A percentile compares a stretch with the other conserved stretches of the same genome.
Conservation (phyloP, 2,329 filamentous ascomycete species). For the Pyricularia pennisetigena region DNA sequence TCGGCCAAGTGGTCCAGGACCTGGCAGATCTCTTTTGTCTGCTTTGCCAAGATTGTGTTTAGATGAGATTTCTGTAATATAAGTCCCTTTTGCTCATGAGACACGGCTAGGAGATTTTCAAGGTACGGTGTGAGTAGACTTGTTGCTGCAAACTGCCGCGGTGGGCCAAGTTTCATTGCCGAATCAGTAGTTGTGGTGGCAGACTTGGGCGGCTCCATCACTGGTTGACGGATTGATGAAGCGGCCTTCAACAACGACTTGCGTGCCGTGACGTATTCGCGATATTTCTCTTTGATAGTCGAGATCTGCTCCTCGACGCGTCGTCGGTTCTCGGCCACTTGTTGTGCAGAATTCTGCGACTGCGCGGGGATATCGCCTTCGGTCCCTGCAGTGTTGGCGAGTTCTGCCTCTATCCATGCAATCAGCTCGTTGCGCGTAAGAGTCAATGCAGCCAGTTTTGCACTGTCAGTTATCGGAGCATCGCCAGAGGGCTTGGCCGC, state of each 20-base stretch:
- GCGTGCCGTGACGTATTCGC: constrained; percentile 39
- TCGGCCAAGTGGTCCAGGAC: constrained; percentile 44
- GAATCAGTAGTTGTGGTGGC: constrained; percentile 6
- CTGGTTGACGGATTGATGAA: constrained; percentile 7
- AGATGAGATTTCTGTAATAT: constrained; percentile 51
- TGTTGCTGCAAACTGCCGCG: constrained; percentile 13
- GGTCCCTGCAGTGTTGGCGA: constrained; percentile 38
- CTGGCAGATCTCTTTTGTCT: constrained; percentile 39
- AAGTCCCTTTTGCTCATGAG: constrained; percentile 45
- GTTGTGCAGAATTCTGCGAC: constrained; percentile 10
- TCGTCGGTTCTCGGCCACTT: constrained; percentile 9
- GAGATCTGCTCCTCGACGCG: constrained; percentile 29
- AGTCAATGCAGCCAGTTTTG: constrained; percentile 42
- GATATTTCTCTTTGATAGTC: constrained; percentile 43
- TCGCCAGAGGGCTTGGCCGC: constrained; percentile 4
- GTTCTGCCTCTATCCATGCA: constrained; percentile 54
- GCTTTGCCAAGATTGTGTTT: constrained; percentile 36
- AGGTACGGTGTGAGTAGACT: constrained; percentile 48
- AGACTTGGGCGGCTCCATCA: constrained; percentile 1
- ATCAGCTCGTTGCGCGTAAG: constrained; percentile 51
- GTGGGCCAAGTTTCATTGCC: constrained; percentile 3
- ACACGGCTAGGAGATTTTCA: constrained; percentile 38
- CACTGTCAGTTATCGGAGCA: constrained; percentile 12
- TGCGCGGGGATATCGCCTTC: constrained; percentile 15
- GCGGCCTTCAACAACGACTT: constrained; percentile 31